Conservation (phyloP, 2,329 filamentous ascomycete species). For the Nemania sp. region DNA sequence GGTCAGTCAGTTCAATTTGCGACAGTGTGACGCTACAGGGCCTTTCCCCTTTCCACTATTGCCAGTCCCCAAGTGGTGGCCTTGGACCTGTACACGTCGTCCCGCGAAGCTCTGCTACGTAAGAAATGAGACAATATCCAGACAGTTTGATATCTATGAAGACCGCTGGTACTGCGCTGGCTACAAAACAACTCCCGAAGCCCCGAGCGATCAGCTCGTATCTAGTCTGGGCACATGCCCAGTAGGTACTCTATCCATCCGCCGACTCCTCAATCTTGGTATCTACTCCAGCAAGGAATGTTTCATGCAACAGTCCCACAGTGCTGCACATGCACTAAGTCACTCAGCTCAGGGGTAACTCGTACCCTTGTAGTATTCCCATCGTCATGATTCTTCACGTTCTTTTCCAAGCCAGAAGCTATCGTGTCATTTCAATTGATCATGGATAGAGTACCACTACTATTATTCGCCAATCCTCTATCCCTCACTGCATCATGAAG, state of each 20-base stretch:
- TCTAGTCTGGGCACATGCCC: not conserved
- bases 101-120: conserved; percentile 24
- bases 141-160: not conserved
- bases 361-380: conserved; percentile 11
- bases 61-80: conserved; percentile 40
- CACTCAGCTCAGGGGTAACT: conserved; percentile 20
- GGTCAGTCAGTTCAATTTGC: conserved; percentile 40
- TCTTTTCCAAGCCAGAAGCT: conserved; percentile 19
- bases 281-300: conserved; percentile 9
- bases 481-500: conserved; percentile 35
- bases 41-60: conserved; percentile 44
- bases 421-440: conserved; percentile 36
- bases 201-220: not conserved
- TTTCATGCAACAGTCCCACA: conserved; percentile 26
- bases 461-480: conserved; percentile 20
- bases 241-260: not conserved
- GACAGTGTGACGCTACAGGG: conserved; percentile 46
- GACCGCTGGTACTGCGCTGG: too few species aligned
- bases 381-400: not conserved
- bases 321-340: conserved; percentile 7
- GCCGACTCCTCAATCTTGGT: conserved; percentile 7
- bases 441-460: conserved; percentile 29
- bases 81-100: conserved; percentile 36
- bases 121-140: conserved; percentile 25
- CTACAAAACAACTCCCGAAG: conserved; percentile 13